phyloP scores from a whole-genome alignment of 495 filamentous ascomycete species.

The Aspergillus bridgeri region DNA sequence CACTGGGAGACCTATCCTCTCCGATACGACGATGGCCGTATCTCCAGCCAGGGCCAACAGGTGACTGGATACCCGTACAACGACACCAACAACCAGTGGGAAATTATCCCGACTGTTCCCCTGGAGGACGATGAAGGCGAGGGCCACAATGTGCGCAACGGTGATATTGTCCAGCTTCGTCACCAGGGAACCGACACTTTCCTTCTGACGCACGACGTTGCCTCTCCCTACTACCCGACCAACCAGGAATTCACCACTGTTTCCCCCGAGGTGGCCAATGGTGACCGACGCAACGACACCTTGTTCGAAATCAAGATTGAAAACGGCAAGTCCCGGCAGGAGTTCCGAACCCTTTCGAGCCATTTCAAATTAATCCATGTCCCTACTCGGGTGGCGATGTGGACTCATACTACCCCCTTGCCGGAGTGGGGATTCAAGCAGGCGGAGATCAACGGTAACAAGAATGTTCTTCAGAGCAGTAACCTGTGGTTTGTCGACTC shows the following conservation, averaged over 20 bases:
- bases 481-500: slow-evolving; percentile 95
- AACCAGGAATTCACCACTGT: slow-evolving; percentile 98
- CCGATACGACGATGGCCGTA: slow-evolving; percentile 94
- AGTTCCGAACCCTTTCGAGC: slow-evolving; percentile 83
- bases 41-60: slow-evolving; percentile 96
- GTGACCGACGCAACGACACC: slow-evolving; percentile 82
- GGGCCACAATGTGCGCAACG: slow-evolving; percentile 70
- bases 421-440: slow-evolving; percentile 97
- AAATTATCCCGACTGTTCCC: slow-evolving; percentile 69
- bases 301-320: slow-evolving; percentile 92
- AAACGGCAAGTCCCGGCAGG: slow-evolving; percentile 73
- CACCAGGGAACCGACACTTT: slow-evolving; percentile 85
- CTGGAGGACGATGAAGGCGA: slow-evolving; percentile 47
- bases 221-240: slow-evolving; percentile 94
- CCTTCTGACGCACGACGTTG: slow-evolving; percentile 94
- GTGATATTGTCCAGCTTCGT: slow-evolving; percentile 82
- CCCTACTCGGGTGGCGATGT: slow-evolving; percentile 95
- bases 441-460: slow-evolving; percentile 99
- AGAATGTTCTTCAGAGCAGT: slow-evolving; percentile 83
- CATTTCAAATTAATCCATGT: slow-evolving; percentile 94
- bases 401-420: slow-evolving; percentile 90
- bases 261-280: slow-evolving; percentile 64
- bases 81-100: slow-evolving; percentile 98
- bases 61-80: slow-evolving; percentile 98
- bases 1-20: slow-evolving; percentile 86